Conservation (phyloP, 768 basidiomycete species). For the Kwoniella heveanensis region DNA sequence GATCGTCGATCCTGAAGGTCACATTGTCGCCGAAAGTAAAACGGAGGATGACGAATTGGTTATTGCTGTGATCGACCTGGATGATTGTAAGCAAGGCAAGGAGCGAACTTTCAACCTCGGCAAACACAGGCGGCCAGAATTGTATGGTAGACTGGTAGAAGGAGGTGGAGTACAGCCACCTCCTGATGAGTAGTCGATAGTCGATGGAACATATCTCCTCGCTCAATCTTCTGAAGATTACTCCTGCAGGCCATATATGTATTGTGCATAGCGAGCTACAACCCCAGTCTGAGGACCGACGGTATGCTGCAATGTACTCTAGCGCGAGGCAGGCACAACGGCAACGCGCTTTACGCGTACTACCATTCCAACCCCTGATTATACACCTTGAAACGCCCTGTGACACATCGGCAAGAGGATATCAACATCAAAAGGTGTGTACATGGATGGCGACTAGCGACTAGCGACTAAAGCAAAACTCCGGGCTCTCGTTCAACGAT, state of each 20-base stretch:
- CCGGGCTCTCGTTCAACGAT: slow-evolving; percentile 32
- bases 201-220: background rate
- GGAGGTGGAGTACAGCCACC: slow-evolving; percentile 47
- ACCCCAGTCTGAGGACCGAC: too few relatives aligned
- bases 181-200: slow-evolving; percentile 14
- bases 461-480: slow-evolving; percentile 20
- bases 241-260: too few relatives aligned
- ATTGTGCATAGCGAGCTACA: too few relatives aligned
- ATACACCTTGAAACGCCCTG: too few relatives aligned
- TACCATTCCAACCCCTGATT: too few relatives aligned
- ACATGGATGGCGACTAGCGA: too few relatives aligned
- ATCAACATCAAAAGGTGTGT: too few relatives aligned
- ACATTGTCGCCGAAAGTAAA: slow-evolving; percentile 53
- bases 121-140: slow-evolving; percentile 50
- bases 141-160: slow-evolving; percentile 42
- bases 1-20: slow-evolving; percentile 54
- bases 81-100: slow-evolving; percentile 54
- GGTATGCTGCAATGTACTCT: too few relatives aligned
- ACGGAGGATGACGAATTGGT: slow-evolving; percentile 53
- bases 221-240: too few relatives aligned
- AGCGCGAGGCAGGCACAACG: too few relatives aligned
- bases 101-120: slow-evolving; percentile 53
- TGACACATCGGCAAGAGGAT: too few relatives aligned
- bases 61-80: slow-evolving; percentile 49
- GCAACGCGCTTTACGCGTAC: too few relatives aligned